Conservation (phyloP, 352 stramenopile genomes). For the Pythium phragmitis region DNA sequence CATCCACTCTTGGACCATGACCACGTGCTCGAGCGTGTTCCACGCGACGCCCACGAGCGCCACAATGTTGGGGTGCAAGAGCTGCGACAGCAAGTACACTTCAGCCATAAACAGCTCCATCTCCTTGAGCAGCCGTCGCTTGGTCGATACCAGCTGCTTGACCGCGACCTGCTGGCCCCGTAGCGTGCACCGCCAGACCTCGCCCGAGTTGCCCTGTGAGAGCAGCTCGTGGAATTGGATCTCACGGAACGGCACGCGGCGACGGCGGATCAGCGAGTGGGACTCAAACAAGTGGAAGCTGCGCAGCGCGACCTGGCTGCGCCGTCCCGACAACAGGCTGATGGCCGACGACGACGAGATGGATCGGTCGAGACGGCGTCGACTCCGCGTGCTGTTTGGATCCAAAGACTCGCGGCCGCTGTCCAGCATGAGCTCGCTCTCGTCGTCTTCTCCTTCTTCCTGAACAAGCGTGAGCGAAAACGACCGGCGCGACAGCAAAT, state of each 20-base stretch:
- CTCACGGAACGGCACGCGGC: conserved; percentile 49
- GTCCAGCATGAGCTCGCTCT: not conserved
- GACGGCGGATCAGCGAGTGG: conserved; percentile 51
- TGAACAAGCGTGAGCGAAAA: conserved; percentile 4
- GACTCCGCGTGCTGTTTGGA: not conserved
- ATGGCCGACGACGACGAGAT: conserved; percentile 30
- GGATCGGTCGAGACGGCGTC: conserved; percentile 8
- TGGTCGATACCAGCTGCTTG: conserved; percentile 59
- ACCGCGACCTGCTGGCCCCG: conserved; percentile 41
- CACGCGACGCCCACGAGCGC: conserved; percentile 56
- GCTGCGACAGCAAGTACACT: conserved; percentile 61
- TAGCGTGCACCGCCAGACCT: conserved; percentile 69
- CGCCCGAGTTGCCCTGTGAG: conserved; percentile 50
- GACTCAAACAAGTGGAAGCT: conserved; percentile 69
- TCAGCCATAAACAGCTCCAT: conserved; percentile 79
- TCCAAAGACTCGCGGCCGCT: not conserved
- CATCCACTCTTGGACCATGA: conserved; percentile 76
- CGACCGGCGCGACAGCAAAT: conserved; percentile 9
- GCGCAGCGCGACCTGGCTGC: conserved; percentile 55
- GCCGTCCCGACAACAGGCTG: conserved; percentile 24
- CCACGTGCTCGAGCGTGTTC: conserved; percentile 58
- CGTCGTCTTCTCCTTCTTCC: conserved; percentile 4
- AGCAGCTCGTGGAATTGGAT: conserved; percentile 56
- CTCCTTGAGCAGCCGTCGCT: conserved; percentile 42
- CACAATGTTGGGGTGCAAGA: conserved; percentile 70